Percentiles rank a stretch among this genome's conserved stretches.
These are phyloP conservation scores for Pholiota molesta DNA, from an alignment of 768 basidiomycete species.

Conservation along the genomic window DNA sequence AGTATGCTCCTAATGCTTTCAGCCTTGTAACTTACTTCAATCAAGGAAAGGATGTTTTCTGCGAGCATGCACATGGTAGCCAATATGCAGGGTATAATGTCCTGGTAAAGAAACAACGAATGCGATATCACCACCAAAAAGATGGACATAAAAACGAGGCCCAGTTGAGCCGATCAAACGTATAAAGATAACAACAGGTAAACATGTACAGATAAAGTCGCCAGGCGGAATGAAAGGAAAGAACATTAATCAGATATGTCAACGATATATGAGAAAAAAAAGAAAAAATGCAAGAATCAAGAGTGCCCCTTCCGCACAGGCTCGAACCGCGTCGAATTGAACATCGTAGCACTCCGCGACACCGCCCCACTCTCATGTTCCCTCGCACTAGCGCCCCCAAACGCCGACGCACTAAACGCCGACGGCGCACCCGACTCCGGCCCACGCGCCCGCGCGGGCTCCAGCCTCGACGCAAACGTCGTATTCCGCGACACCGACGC, in stretches of 20 bases:
- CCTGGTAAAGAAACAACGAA: no score
- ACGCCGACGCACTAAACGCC: neutral
- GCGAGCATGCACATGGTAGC: no score
- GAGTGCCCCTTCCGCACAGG: constrained; percentile 7
- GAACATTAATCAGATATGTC: no score
- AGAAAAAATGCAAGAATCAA: neutral
- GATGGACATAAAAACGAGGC: no score
- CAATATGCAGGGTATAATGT: no score
- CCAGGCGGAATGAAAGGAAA: no score
- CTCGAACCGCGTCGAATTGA: constrained; percentile 11
- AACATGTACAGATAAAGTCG: no score
- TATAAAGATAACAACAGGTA: no score
- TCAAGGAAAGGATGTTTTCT: no score
- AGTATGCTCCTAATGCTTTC: no score
- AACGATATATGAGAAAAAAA: neutral
- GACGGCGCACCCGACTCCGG: neutral
- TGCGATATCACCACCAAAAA: neutral
- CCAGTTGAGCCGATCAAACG: no score
- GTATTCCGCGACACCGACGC: constrained; percentile 1
- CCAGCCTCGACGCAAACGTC: constrained; percentile 10
- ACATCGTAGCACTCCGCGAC: constrained; percentile 8
- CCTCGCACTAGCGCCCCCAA: neutral
- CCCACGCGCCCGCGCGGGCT: constrained; percentile 9
- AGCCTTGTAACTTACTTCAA: no score
- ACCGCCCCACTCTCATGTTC: neutral